Evolutionary conservation across 257 asterid species (phyloP).

Genomic region (Lycium barbarum): DNA sequence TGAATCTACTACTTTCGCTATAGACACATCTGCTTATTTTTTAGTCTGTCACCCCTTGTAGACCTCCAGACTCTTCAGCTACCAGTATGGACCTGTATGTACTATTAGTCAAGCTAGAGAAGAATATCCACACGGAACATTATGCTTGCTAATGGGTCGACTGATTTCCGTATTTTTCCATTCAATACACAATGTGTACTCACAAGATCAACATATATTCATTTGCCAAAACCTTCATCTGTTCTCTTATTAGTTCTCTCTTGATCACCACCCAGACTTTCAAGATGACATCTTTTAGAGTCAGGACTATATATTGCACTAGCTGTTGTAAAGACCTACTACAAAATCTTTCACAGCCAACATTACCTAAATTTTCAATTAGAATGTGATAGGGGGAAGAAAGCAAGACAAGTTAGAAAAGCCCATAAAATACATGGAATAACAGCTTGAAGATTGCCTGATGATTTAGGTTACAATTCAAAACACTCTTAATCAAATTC

Average conservation of each 20-base stretch:
- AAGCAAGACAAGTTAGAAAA: not conserved
- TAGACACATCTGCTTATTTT: no score
- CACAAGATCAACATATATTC: no score
- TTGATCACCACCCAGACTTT: not conserved
- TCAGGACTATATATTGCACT: not conserved
- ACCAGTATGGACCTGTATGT: not conserved
- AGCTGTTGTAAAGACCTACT: not conserved
- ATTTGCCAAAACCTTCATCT: not conserved
- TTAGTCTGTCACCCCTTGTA: no score
- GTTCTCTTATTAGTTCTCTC: not conserved
- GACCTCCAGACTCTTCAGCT: no score
- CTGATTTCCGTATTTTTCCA: not conserved
- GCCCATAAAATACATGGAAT: not conserved
- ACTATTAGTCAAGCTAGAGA: not conserved
- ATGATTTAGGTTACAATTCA: not conserved
- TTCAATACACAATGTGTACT: not conserved
- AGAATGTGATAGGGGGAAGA: not conserved
- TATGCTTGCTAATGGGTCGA: not conserved
- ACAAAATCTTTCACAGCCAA: constrained; percentile 8
- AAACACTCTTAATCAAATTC: not conserved
- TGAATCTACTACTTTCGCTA: no score
- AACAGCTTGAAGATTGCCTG: constrained; percentile 15
- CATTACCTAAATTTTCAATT: not conserved
- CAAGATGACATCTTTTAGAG: not conserved
- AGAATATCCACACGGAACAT: not conserved